These are phyloP conservation scores for Gnomoniopsis smithogilvyi DNA, from an alignment of 2,329 filamentous ascomycete species.

Conservation along the genomic window DNA sequence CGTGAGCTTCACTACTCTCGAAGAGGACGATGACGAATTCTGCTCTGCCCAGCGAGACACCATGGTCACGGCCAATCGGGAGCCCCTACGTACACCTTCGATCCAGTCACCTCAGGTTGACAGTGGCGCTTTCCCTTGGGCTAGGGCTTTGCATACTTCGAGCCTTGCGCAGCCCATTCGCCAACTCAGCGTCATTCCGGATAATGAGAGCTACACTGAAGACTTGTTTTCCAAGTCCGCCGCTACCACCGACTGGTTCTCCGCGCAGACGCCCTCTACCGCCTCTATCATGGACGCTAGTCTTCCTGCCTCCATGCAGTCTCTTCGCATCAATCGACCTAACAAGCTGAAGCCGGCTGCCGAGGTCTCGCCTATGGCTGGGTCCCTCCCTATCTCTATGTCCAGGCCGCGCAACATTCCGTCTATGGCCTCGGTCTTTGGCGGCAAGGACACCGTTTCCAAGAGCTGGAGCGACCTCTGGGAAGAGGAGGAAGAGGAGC, in stretches of 20 bases:
- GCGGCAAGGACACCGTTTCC: conserved; percentile 74
- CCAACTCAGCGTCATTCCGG: conserved; percentile 83
- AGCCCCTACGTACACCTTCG: conserved; percentile 92
- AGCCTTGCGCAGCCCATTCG: conserved; percentile 64
- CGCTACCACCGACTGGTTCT: conserved; percentile 70
- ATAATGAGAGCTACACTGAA: conserved; percentile 75
- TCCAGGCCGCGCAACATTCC: conserved; percentile 68
- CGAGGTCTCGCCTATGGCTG: conserved; percentile 58
- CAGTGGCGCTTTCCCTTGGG: conserved; percentile 88
- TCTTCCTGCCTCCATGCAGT: conserved; percentile 77
- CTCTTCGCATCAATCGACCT: conserved; percentile 54
- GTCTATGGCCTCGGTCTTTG: conserved; percentile 77
- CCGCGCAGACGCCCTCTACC: conserved; percentile 71
- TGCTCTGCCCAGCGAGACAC: conserved; percentile 77
- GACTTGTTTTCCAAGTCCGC: conserved; percentile 82
- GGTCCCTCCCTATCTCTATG: conserved; percentile 75
- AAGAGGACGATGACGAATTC: conserved; percentile 91
- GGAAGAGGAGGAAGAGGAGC: conserved; percentile 84
- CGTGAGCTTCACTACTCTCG: conserved; percentile 88
- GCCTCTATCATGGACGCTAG: conserved; percentile 83
- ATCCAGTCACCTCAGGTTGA: conserved; percentile 84
- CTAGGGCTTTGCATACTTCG: conserved; percentile 79
- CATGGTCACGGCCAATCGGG: conserved; percentile 82
- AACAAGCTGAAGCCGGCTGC: conserved; percentile 44
- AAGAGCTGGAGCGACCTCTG: conserved; percentile 99